Evolutionary conservation across 202 grass and related monocot genomes (phyloP), one percentile per base, ranked within the genome.

Genomic region (Cymbopogon flexuosus): DNA sequence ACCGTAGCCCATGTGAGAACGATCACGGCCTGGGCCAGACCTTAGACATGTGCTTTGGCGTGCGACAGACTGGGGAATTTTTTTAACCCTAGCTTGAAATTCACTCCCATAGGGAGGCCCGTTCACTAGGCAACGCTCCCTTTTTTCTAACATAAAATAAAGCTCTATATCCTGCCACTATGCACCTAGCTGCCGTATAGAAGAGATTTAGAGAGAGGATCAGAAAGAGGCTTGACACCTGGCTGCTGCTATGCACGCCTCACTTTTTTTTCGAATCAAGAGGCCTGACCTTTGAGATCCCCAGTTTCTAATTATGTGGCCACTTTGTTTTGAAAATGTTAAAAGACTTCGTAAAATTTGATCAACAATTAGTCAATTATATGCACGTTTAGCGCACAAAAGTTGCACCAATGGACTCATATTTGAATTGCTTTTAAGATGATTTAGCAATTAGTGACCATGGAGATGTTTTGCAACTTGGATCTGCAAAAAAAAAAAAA

Each of bases 381-480:
- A 68, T 68, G 37, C 36, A 68, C 0, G 10, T 22, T 23, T 68
- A 42, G 36, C 42, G n/a, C 42, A 42, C 36, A 68, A 23, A 37
- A 68, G n/a, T 42, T 68, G 36, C 18, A 68, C 2, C n/a, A 66
- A 8, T 37, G 18, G 63, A 19, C 14, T 37, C 2, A 35, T 64
- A 62, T 64, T 64, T 3, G 4, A 34, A 35, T 33, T 64, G 14
- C 15, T 34, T 64, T 64, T 64, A 37, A 14, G 63, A 66, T 11
- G 63, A 66, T 66, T 8, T 8, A 37, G 9, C 18, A 67, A 67
- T 67, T 67, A 67, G 35, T 37, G 64, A 67, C 18, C n/a, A 30
- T 62, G 75, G 19, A 46, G 43, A 56, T 77, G 35, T 77, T 83
- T 79, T 85, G 23, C 36, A 72, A 70, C 57, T 54, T 21, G 51